Conservation (phyloP, 2,329 filamentous ascomycete species). For the Fusarium lyarnte region DNA sequence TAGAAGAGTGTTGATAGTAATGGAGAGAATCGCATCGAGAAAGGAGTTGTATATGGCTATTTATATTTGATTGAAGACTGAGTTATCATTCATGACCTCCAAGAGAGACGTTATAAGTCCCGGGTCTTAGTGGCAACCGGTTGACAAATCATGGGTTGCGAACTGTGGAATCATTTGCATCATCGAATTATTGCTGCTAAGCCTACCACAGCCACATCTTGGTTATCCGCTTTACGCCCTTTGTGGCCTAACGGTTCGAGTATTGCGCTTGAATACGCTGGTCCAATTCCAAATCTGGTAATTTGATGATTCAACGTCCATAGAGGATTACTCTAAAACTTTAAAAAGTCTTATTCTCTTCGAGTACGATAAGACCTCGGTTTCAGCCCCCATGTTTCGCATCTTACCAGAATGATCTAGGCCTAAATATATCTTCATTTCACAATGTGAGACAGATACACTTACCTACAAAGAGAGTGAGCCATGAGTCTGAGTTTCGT, state of each 20-base stretch:
- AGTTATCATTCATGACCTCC: neutral
- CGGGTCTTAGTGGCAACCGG: conserved; percentile 16
- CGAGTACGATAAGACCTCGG: neutral
- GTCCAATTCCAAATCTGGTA: conserved; percentile 1
- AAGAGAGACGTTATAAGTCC: conserved; percentile 13
- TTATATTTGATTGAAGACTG: conserved; percentile 20
- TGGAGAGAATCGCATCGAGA: conserved; percentile 60
- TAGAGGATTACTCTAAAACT: neutral
- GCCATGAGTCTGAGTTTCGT: neutral
- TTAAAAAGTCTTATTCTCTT: neutral
- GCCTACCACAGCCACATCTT: conserved; percentile 28
- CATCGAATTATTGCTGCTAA: conserved; percentile 32
- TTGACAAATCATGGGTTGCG: conserved; percentile 36
- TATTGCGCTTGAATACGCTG: conserved; percentile 6
- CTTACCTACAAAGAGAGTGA: neutral
- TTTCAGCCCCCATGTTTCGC: neutral
- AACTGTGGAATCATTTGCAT: conserved; percentile 43
- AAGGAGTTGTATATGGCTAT: neutral
- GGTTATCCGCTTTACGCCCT: conserved; percentile 3
- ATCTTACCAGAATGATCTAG: neutral
- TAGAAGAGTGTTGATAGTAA: conserved; percentile 59
- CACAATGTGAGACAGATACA: neutral
- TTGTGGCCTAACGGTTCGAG: neutral
- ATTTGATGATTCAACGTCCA: neutral
- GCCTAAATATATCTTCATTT: neutral